These are phyloP conservation scores for Cinnamomum micranthum DNA, from an alignment of 164 flowering plant species.

Conservation along the genomic window DNA sequence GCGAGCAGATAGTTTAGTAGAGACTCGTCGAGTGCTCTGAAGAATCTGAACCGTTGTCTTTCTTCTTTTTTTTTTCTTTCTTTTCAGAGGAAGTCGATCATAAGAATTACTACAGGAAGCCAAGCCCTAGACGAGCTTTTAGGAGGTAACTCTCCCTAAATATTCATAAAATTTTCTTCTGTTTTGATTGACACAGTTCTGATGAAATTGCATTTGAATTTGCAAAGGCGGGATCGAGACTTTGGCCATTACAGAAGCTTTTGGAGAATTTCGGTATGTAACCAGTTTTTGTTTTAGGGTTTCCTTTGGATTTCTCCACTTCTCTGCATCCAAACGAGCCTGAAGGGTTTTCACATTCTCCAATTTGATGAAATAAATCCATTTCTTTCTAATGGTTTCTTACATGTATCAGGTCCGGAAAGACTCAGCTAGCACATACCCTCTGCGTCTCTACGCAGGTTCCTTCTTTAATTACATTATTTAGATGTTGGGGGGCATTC, in stretches of 20 bases:
- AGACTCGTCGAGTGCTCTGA: background rate
- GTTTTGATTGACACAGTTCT: background rate
- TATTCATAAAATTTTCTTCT: slow-evolving; percentile 1
- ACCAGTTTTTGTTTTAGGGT: background rate
- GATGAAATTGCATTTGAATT: background rate
- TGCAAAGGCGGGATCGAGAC: slow-evolving; percentile 91
- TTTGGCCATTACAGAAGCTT: slow-evolving; percentile 83
- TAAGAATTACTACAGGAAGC: slow-evolving; percentile 93
- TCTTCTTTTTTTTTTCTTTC: background rate
- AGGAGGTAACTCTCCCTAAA: slow-evolving; percentile 54
- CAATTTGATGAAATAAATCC: no score
- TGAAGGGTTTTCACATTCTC: no score
- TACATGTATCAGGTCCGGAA: slow-evolving; percentile 66
- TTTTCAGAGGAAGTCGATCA: slow-evolving; percentile 71
- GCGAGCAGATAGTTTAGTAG: background rate
- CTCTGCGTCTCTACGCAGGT: slow-evolving; percentile 98
- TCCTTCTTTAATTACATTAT: background rate
- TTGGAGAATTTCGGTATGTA: slow-evolving; percentile 90
- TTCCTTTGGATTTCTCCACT: background rate
- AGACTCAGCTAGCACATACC: slow-evolving; percentile 99
- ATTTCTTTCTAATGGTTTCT: background rate
- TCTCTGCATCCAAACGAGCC: no score
- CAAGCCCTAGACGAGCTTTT: slow-evolving; percentile 92
- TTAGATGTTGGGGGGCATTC: no score
- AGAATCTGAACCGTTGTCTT: no score